Conservation (phyloP, 352 stramenopile genomes). For the Thalassiosira oceanica region DNA sequence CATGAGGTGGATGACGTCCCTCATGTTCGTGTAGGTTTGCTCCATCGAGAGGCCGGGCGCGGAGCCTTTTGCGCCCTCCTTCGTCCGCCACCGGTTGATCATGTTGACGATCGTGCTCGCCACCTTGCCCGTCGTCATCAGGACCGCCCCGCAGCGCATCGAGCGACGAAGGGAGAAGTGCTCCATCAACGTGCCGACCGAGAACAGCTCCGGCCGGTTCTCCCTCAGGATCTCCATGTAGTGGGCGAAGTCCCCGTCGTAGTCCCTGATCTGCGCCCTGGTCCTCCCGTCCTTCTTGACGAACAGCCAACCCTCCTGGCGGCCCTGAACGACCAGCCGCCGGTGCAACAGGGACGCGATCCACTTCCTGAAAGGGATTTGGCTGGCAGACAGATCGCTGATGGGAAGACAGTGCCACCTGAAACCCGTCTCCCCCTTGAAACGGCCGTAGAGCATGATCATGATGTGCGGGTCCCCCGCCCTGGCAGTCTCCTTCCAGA, state of each 20-base stretch:
- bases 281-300: not conserved
- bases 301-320: not conserved
- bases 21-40: slow-evolving; percentile 15
- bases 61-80: slow-evolving; percentile 3
- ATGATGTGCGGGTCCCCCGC: not conserved
- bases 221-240: not conserved
- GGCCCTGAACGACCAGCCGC: not conserved
- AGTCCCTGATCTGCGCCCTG: not conserved
- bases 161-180: slow-evolving; percentile 7
- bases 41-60: slow-evolving; percentile 7
- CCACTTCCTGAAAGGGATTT: not conserved
- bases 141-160: not conserved
- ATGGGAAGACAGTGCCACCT: slow-evolving; percentile 3
- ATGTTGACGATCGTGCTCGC: not conserved
- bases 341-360: not conserved
- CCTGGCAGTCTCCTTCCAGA: not conserved
- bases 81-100: slow-evolving; percentile 11
- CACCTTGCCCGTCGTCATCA: not conserved
- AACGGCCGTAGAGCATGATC: not conserved
- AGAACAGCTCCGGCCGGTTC: not conserved
- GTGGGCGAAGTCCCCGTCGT: not conserved
- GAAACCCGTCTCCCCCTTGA: slow-evolving; percentile 1
- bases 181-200: not conserved
- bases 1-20: not conserved
- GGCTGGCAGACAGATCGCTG: not conserved